Evolutionary conservation across 768 basidiomycete genomes (phyloP), one percentile per base, ranked within the genome.

Genomic region (Aureoboletus auriporus): DNA sequence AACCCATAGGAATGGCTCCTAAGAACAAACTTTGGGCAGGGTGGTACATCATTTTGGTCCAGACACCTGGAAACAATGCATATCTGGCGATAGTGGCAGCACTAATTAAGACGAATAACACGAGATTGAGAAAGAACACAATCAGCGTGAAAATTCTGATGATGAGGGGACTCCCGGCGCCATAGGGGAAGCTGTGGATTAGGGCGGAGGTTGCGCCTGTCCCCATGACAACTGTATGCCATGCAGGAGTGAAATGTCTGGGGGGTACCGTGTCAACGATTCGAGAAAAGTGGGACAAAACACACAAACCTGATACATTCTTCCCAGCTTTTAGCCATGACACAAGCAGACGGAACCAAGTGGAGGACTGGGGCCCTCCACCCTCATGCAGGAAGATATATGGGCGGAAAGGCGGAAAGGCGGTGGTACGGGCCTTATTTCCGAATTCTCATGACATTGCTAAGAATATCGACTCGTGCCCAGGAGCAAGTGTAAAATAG

Each of bases 191-290:
- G 46, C 63, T 64, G 52, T 74, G 68, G 31, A 76, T 52, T 27
- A 77, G 60, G 41, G 70, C 58, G 11, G 71, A 69, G 23, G 66
- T 62, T 13, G 63, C 69, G 5, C 76, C 75, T 1, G 75, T 76
- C 44, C 75, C 75, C 75, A 76, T 76, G 27, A 71, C 64, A 14
- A 75, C 71, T 10, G 75, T 71, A 53, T 75, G 66, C 75, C 75
- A 76, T 49, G 71, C 69, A 33, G 73, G 74, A 6, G 74, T 75
- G 51, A 76, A 75, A 49, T 76, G 69, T 30, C 74, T 76, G 47
- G 13, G 9, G 31, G 8, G 16, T 23, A 17, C 29, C 13, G 8
- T 8, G 33, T 61, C 33, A 42, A 23, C 6, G 23, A 40, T 26
- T 6, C 20, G 16, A 23, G 8, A 8, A n/a, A 8, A 5, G 13